A percentile compares a stretch with the other conserved stretches of the same genome.
Evolutionary conservation across 2,329 filamentous ascomycete species (phyloP).

Genomic region (Orbilia quercus): DNA sequence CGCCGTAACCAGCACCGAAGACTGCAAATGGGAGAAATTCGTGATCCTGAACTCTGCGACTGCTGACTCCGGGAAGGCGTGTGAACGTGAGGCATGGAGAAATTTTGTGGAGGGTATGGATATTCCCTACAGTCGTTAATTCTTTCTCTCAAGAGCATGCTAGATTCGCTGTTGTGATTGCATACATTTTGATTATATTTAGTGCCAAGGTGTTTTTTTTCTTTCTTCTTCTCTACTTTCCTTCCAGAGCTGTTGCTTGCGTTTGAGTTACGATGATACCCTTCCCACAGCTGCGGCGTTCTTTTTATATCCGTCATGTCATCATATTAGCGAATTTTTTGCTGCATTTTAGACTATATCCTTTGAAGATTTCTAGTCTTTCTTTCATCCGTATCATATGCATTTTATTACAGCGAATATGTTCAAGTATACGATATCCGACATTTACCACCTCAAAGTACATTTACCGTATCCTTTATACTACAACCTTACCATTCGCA

Average conservation of each 20-base stretch:
- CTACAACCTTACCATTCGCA: not conserved
- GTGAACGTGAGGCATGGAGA: constrained; percentile 49
- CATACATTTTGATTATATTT: not conserved
- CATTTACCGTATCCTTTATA: not conserved
- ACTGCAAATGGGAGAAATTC: constrained; percentile 90
- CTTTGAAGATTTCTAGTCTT: constrained; percentile 9
- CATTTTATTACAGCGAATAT: constrained; percentile 5
- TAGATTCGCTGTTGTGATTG: not conserved
- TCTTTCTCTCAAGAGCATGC: not conserved
- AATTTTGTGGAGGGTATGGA: constrained; percentile 52
- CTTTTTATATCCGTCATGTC: constrained; percentile 9
- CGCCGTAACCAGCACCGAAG: constrained; percentile 81
- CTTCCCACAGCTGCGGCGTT: constrained; percentile 37
- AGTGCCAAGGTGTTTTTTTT: not conserved
- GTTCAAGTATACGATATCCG: not conserved
- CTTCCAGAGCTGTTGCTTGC: constrained; percentile 18
- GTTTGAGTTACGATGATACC: constrained; percentile 41
- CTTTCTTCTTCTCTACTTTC: constrained; percentile 2
- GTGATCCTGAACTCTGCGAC: constrained; percentile 69
- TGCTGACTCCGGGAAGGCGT: constrained; percentile 47
- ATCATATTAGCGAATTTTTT: constrained; percentile 32
- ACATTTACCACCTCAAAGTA: not conserved
- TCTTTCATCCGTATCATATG: not conserved
- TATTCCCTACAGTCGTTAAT: constrained; percentile 43
- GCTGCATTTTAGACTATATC: constrained; percentile 26